phyloP scores from a whole-genome alignment of 2,329 filamentous ascomycete genomes.

The Dothideomycetes sp. region DNA sequence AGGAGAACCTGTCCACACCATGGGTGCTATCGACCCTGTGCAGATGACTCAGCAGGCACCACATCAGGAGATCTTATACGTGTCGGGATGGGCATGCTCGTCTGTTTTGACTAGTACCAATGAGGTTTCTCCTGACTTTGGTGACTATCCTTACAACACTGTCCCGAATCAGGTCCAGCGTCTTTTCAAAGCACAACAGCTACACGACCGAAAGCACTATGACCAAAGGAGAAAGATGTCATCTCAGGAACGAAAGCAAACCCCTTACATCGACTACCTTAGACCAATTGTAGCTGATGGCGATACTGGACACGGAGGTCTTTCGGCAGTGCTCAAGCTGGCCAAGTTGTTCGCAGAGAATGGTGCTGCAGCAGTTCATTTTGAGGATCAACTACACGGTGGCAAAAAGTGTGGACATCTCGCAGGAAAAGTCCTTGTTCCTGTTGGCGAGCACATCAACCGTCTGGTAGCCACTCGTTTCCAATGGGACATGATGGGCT shows the following conservation, averaged over 20 bases:
- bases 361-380: slow-evolving; percentile 90
- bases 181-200: slow-evolving; percentile 88
- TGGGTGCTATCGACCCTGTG: slow-evolving; percentile 97
- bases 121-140: slow-evolving; percentile 95
- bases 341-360: slow-evolving; percentile 97
- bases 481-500: slow-evolving; percentile 98
- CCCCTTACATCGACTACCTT: slow-evolving; percentile 84
- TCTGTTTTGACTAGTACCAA: slow-evolving; percentile 88
- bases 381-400: slow-evolving; percentile 94
- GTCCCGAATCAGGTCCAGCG: slow-evolving; percentile 97
- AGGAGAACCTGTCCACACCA: slow-evolving; percentile 86
- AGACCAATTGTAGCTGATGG: slow-evolving; percentile 93
- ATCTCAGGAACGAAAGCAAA: slow-evolving; percentile 59
- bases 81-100: slow-evolving; percentile 96
- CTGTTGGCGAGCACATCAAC: slow-evolving; percentile 92
- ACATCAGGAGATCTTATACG: slow-evolving; percentile 90
- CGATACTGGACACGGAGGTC: slow-evolving; percentile 88
- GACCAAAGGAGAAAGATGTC: slow-evolving; percentile 72
- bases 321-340: slow-evolving; percentile 88
- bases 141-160: slow-evolving; percentile 98
- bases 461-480: slow-evolving; percentile 83
- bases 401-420: slow-evolving; percentile 98
- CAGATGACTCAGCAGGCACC: slow-evolving; percentile 98
- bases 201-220: slow-evolving; percentile 96
- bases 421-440: slow-evolving; percentile 91